These are phyloP conservation scores for Ceratocystis cacaofunesta DNA, from an alignment of 2,329 filamentous ascomycete species.

Conservation along the genomic window DNA sequence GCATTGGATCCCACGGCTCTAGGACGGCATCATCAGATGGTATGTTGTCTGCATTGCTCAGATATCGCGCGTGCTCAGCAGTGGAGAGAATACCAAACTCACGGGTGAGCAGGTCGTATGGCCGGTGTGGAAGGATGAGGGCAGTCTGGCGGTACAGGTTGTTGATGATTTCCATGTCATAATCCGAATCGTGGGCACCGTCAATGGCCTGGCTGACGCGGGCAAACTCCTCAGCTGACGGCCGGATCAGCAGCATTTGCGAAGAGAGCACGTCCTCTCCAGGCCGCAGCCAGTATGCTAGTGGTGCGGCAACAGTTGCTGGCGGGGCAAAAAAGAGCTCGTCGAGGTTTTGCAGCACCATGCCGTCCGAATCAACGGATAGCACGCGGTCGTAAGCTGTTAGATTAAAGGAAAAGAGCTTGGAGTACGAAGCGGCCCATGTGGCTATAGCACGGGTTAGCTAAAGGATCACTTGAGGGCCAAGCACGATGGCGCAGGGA, in stretches of 20 bases:
- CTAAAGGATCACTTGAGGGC: neutral
- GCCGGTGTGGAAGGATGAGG: slow-evolving; percentile 47
- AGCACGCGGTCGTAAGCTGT: slow-evolving; percentile 38
- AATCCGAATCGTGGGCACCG: slow-evolving; percentile 24
- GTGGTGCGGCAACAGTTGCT: slow-evolving; percentile 49
- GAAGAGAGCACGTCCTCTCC: slow-evolving; percentile 40
- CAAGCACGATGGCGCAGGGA: neutral
- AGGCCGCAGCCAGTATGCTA: slow-evolving; percentile 54
- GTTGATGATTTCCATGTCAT: slow-evolving; percentile 56
- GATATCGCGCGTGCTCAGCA: slow-evolving; percentile 31
- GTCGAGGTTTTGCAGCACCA: slow-evolving; percentile 49
- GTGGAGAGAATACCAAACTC: slow-evolving; percentile 39
- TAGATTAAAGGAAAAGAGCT: slow-evolving; percentile 54
- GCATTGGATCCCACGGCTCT: slow-evolving; percentile 38
- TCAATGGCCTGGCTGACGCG: slow-evolving; percentile 23
- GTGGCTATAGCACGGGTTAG: slow-evolving; percentile 26
- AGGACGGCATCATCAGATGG: slow-evolving; percentile 26
- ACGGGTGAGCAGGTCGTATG: slow-evolving; percentile 44
- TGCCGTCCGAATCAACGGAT: slow-evolving; percentile 47
- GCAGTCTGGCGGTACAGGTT: slow-evolving; percentile 42
- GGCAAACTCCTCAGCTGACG: slow-evolving; percentile 36
- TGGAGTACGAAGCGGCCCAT: slow-evolving; percentile 51
- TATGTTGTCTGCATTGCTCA: slow-evolving; percentile 28
- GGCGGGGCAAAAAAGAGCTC: slow-evolving; percentile 54
- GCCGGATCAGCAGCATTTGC: slow-evolving; percentile 47